Evolutionary conservation across 2,329 filamentous ascomycete genomes (phyloP), one percentile per base, ranked within the genome.

Genomic region (Sclerotinia minor): DNA sequence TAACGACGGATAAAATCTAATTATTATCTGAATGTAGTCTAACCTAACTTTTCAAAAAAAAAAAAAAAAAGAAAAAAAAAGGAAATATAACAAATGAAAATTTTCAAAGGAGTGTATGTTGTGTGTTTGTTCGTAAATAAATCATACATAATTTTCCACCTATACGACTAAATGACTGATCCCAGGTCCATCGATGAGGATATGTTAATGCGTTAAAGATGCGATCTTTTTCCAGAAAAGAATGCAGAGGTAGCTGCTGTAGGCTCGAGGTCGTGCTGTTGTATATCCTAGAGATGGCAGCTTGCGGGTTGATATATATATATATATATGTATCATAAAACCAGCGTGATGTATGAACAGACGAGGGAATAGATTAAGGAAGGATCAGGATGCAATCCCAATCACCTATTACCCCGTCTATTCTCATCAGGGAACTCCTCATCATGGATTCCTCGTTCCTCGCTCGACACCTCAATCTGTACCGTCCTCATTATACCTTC

Each of bases 401-500:
- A 29, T 47, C 24, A 19, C 29, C n/a, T 61, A 35, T 49, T 35
- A 2, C 44, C 19, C 19, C 13, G 26, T 41, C 38, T 17, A 41
- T 6, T 41, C n/a, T 11, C 26, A 8, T 26, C 24, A 9, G 3
- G 19, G 11, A 35, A 38, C 15, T 13, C 45, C 35, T 50, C 26
- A 7, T 58, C 26, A 19, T 21, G 21, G 2, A 26, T 24, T 26
- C 26, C 17, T 47, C 38, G 15, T 17, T 13, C 38, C 15, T 65
- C 52, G 24, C 52, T 58, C 21, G 29, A 35, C 7, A 65, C 29
- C 21, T 58, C 24, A 5, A 65, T 41, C 21, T 47, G 38, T 2
- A 58, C 53, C 21, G 63, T 65, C 8, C 41, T 65, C 41, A 65
- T 24, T 19, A 65, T 65, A 2, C 52, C 63, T 5, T 44, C 52